These are phyloP conservation scores for Coniochaeta sp. DNA, from an alignment of 2,329 filamentous ascomycete genomes.

Conservation along the genomic window DNA sequence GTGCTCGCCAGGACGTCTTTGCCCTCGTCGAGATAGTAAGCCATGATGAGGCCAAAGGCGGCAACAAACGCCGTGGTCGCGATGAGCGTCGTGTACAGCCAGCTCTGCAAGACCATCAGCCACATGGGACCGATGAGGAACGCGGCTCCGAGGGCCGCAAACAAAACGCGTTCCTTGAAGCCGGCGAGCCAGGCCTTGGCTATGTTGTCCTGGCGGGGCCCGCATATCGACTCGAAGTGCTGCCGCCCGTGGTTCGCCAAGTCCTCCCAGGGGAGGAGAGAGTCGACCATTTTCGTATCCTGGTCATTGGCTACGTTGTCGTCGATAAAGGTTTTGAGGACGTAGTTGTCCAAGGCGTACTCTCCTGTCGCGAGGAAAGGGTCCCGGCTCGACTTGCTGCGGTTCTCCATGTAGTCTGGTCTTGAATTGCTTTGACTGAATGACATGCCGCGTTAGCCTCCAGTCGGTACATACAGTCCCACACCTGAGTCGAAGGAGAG, in stretches of 20 bases:
- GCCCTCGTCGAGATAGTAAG: constrained; percentile 6
- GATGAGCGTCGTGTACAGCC: constrained; percentile 5
- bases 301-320: background rate
- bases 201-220: constrained; percentile 6
- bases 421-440: constrained; percentile 10
- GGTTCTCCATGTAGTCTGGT: constrained; percentile 14
- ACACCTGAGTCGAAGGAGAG: too few species aligned
- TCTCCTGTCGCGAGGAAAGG: constrained; percentile 12
- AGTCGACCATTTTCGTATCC: background rate
- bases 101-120: constrained; percentile 14
- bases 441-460: too few species aligned
- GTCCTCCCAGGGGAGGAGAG: constrained; percentile 5
- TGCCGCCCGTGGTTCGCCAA: background rate
- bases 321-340: constrained; percentile 5
- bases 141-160: constrained; percentile 7
- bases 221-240: constrained; percentile 5
- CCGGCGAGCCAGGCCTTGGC: background rate
- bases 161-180: background rate
- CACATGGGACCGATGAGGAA: constrained; percentile 17
- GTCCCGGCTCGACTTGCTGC: constrained; percentile 6
- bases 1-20: constrained; percentile 14
- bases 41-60: constrained; percentile 12
- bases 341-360: constrained; percentile 8
- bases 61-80: constrained; percentile 13
- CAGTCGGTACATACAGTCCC: too few species aligned